These are phyloP conservation scores for Polytolypa hystricis DNA, from an alignment of 2,329 filamentous ascomycete genomes.

Conservation along the genomic window DNA sequence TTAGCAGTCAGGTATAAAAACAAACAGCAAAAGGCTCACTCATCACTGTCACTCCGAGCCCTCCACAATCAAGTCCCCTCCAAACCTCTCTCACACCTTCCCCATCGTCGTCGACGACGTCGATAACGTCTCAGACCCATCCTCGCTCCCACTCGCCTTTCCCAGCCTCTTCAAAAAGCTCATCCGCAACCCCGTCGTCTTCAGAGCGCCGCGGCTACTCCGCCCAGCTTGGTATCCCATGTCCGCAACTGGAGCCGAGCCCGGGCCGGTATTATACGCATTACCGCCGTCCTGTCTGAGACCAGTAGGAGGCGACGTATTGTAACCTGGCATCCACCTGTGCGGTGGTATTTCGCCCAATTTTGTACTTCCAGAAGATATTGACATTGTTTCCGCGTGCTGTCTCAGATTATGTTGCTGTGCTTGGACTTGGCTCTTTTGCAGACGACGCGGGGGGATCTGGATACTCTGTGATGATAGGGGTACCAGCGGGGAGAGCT, in stretches of 20 bases:
- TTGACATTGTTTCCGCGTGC: no score
- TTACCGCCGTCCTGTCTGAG: no score
- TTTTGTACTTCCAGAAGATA: conserved; percentile 4
- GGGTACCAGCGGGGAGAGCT: conserved; percentile 3
- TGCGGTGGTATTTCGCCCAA: conserved; percentile 1
- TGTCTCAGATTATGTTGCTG: neutral
- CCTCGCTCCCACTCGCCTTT: neutral
- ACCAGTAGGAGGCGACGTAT: neutral
- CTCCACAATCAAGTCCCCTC: neutral
- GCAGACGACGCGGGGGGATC: neutral
- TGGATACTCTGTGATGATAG: conserved; percentile 2
- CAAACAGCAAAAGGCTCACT: no score
- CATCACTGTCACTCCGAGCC: no score
- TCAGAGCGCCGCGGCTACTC: no score
- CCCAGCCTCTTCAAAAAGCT: conserved; percentile 3
- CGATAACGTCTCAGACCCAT: neutral
- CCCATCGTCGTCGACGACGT: neutral
- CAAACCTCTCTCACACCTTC: neutral
- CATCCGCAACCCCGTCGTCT: no score
- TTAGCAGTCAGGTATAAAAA: no score
- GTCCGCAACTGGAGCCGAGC: conserved; percentile 3
- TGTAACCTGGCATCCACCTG: neutral
- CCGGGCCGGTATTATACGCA: neutral
- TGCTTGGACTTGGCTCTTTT: neutral
- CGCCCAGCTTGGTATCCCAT: conserved; percentile 1